Evolutionary conservation across 2,329 filamentous ascomycete genomes (phyloP).

Genomic region (Paracoccidioides brasiliensis): DNA sequence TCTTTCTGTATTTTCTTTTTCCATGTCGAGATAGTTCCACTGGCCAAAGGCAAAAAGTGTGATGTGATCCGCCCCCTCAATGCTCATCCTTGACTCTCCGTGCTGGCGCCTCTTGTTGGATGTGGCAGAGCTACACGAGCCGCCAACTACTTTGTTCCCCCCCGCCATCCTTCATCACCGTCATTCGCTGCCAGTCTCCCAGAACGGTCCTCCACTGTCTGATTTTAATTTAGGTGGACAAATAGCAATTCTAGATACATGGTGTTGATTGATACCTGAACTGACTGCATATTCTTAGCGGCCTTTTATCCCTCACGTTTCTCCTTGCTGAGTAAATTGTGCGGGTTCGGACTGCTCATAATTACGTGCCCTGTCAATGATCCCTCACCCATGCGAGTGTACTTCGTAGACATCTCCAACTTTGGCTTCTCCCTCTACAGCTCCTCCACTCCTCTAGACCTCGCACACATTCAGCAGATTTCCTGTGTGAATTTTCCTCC

Average conservation of each 20-base stretch:
- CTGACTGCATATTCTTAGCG: background rate
- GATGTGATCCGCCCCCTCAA: background rate
- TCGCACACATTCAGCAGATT: background rate
- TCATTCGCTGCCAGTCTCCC: slow-evolving; percentile 3
- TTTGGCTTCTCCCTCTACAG: background rate
- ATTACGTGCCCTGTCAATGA: slow-evolving; percentile 1
- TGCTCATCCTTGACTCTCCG: background rate
- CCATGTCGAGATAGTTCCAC: background rate
- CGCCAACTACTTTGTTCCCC: background rate
- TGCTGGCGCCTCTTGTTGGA: background rate
- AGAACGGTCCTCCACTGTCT: background rate
- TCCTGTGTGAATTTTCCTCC: background rate
- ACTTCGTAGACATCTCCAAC: background rate
- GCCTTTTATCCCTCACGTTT: background rate
- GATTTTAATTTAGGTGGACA: background rate
- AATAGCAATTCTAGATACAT: background rate
- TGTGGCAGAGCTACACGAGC: slow-evolving; percentile 1
- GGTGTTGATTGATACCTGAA: background rate
- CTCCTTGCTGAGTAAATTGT: background rate
- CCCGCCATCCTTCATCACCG: background rate
- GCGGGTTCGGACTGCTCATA: background rate
- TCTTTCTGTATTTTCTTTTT: slow-evolving; percentile 2
- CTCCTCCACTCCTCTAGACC: background rate
- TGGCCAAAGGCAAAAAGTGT: background rate
- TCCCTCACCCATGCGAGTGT: background rate